phyloP scores from a whole-genome alignment of 371 early-diverging fungal genomes.

The Pancytospora epiphaga region DNA sequence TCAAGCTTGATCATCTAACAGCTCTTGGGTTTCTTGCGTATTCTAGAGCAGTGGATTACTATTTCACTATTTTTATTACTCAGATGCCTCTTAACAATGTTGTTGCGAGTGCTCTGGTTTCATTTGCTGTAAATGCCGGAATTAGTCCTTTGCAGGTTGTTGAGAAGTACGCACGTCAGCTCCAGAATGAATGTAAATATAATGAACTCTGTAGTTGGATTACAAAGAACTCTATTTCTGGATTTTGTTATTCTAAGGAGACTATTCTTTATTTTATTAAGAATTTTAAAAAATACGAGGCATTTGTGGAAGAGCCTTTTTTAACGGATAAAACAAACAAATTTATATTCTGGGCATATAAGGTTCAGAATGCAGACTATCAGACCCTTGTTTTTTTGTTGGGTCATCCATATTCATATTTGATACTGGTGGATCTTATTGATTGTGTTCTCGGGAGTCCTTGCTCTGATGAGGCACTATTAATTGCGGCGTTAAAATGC shows the following conservation, averaged over 20 bases:
- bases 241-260: background rate
- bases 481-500: too few relatives aligned
- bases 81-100: constrained; percentile 16
- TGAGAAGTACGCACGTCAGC: constrained; percentile 3
- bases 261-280: background rate
- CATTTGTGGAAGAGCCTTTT: background rate
- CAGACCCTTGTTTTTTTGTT: background rate
- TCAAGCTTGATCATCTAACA: constrained; percentile 7
- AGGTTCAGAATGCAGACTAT: background rate
- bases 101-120: constrained; percentile 2
- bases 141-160: background rate
- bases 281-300: background rate
- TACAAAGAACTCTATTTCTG: background rate
- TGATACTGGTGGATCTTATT: too few relatives aligned
- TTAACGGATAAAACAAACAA: background rate
- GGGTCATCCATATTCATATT: too few relatives aligned
- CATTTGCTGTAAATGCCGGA: constrained; percentile 17
- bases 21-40: constrained; percentile 31
- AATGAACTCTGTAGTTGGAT: background rate
- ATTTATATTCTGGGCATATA: background rate
- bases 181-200: background rate
- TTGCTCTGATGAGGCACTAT: too few relatives aligned
- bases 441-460: too few relatives aligned
- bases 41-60: constrained; percentile 1
- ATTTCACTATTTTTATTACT: constrained; percentile 2